Evolutionary conservation across 768 basidiomycete species (phyloP).

Genomic region (Boletus barrowsii): DNA sequence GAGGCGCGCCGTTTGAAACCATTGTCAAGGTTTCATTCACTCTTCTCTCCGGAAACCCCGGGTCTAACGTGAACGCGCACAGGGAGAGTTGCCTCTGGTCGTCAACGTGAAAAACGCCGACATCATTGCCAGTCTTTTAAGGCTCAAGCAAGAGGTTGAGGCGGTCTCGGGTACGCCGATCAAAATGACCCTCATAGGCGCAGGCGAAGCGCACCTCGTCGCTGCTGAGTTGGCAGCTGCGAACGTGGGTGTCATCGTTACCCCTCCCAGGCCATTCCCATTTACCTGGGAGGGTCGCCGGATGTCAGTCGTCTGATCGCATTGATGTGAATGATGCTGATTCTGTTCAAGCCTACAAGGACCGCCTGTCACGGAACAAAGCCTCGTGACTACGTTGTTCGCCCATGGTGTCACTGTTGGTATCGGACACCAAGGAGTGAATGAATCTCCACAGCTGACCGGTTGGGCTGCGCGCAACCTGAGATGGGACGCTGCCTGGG

Average conservation of each 20-base stretch:
- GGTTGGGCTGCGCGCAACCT: slow-evolving; percentile 82
- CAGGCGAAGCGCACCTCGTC: slow-evolving; percentile 49
- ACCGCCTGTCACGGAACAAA: slow-evolving; percentile 62
- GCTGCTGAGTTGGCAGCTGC: slow-evolving; percentile 49
- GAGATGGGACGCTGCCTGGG: slow-evolving; percentile 90
- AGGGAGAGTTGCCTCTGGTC: slow-evolving; percentile 65
- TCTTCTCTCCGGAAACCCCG: neutral
- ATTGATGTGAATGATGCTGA: neutral
- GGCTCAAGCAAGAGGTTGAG: slow-evolving; percentile 56
- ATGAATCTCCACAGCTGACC: slow-evolving; percentile 63
- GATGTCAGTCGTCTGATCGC: slow-evolving; percentile 41
- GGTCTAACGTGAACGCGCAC: slow-evolving; percentile 7
- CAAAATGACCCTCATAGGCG: slow-evolving; percentile 56
- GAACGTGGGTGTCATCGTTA: slow-evolving; percentile 67
- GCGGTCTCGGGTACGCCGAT: slow-evolving; percentile 24
- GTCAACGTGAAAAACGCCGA: slow-evolving; percentile 69
- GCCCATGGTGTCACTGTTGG: slow-evolving; percentile 62
- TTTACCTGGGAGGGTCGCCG: slow-evolving; percentile 61
- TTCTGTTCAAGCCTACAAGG: slow-evolving; percentile 53
- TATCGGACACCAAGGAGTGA: slow-evolving; percentile 43
- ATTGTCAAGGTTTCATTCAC: slow-evolving; percentile 35
- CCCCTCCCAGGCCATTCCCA: slow-evolving; percentile 63
- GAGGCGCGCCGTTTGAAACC: slow-evolving; percentile 32
- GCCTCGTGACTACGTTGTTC: slow-evolving; percentile 61
- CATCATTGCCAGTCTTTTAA: slow-evolving; percentile 66